A percentile compares a stretch with the other conserved stretches of the same genome.
Conservation (phyloP, 2,329 filamentous ascomycete species). For the Didymosphaeria variabile region DNA sequence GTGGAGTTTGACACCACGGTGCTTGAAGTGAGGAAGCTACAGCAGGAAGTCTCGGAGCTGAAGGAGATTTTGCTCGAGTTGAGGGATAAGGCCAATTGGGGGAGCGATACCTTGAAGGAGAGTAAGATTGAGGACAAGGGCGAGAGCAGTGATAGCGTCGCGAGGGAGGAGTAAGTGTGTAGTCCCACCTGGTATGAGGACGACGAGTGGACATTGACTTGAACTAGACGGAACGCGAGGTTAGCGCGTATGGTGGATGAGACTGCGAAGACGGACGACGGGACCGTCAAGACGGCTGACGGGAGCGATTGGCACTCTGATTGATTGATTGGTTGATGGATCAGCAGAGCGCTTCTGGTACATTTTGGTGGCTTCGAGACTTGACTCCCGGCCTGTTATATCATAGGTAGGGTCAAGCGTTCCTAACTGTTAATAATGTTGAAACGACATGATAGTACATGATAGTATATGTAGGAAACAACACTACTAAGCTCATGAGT, state of each 20-base stretch:
- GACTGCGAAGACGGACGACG: slow-evolving; percentile 5
- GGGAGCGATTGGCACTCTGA: slow-evolving; percentile 15
- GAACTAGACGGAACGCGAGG: background rate
- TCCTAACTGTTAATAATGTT: no score
- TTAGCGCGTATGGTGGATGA: slow-evolving; percentile 6
- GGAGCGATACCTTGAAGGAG: slow-evolving; percentile 40
- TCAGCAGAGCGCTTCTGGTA: background rate
- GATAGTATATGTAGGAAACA: no score
- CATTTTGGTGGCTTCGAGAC: background rate
- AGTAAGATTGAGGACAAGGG: slow-evolving; percentile 36
- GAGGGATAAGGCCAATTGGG: slow-evolving; percentile 37
- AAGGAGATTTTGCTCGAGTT: slow-evolving; percentile 50
- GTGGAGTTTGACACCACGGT: slow-evolving; percentile 80
- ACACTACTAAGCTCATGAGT: no score
- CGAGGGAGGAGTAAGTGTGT: slow-evolving; percentile 31
- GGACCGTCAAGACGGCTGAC: slow-evolving; percentile 5
- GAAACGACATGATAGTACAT: no score
- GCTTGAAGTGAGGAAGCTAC: slow-evolving; percentile 65
- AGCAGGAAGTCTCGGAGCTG: slow-evolving; percentile 56
- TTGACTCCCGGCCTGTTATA: background rate
- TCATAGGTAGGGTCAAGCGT: background rate
- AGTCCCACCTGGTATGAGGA: background rate
- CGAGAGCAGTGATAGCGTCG: slow-evolving; percentile 37
- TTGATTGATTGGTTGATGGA: background rate
- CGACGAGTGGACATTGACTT: background rate